Conservation (phyloP, 257 asterid species). For the Craterostigma plantagineum region DNA sequence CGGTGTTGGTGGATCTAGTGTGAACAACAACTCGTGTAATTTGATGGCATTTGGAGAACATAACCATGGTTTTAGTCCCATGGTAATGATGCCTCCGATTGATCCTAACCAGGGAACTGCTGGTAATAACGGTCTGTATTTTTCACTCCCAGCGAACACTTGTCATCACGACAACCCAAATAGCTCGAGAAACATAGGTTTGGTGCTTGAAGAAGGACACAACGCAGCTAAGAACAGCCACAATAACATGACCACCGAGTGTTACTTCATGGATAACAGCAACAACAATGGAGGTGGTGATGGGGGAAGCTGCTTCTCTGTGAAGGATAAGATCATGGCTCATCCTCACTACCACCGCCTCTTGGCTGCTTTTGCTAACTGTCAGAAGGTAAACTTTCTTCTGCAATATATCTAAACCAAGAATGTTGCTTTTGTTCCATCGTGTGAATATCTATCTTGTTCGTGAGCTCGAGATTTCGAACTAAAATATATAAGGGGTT, state of each 20-base stretch:
- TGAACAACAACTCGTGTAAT: constrained; percentile 11
- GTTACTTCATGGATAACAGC: constrained; percentile 36
- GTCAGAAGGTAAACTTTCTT: constrained; percentile 97
- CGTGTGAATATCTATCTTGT: no score
- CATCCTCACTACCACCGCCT: constrained; percentile 90
- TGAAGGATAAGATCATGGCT: constrained; percentile 71
- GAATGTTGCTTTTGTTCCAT: no score
- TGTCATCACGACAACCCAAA: no score
- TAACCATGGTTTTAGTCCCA: constrained; percentile 28
- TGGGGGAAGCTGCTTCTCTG: constrained; percentile 17
- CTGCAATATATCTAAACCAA: no score
- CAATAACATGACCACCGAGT: constrained; percentile 20
- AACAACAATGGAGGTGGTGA: constrained; percentile 2
- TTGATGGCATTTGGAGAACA: constrained; percentile 46
- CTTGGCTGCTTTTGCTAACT: constrained; percentile 55
- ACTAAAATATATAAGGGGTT: no score
- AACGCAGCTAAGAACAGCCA: constrained; percentile 11
- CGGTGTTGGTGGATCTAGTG: constrained; percentile 23
- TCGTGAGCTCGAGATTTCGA: no score
- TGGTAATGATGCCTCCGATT: constrained; percentile 40
- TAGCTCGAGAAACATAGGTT: constrained; percentile 10
- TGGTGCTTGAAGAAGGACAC: constrained; percentile 17
- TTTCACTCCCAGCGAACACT: no score
- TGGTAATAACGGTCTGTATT: constrained; percentile 14
- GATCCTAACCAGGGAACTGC: constrained; percentile 11